Evolutionary conservation across 1,284 basidiomycete genomes (phyloP).

Genomic region (Trichosporon sp.): DNA sequence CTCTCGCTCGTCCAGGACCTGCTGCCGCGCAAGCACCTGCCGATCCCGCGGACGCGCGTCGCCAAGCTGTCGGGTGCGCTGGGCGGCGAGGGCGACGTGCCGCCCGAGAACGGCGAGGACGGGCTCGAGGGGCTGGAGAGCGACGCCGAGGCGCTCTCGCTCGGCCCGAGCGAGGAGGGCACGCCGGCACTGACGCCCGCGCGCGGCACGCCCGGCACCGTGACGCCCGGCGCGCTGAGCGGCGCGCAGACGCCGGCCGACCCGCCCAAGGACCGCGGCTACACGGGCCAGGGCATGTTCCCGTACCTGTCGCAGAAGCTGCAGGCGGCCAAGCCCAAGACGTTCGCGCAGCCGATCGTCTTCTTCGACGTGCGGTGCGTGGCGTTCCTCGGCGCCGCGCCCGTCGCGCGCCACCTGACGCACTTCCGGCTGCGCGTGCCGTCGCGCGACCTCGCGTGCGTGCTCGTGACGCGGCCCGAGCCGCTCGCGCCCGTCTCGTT

Average conservation of each 20-base stretch:
- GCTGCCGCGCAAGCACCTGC: slow-evolving; percentile 42
- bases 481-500: not conserved
- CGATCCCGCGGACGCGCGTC: slow-evolving; percentile 28
- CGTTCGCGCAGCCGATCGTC: slow-evolving; percentile 51
- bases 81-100: not conserved
- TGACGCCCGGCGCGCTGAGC: slow-evolving; percentile 28
- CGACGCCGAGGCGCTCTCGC: slow-evolving; percentile 18
- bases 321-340: slow-evolving; percentile 38
- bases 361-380: slow-evolving; percentile 51
- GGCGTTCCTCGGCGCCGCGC: slow-evolving; percentile 41
- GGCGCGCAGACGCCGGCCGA: slow-evolving; percentile 20
- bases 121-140: not conserved
- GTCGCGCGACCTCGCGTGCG: slow-evolving; percentile 41
- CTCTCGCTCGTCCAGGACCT: slow-evolving; percentile 49
- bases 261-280: slow-evolving; percentile 28
- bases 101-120: not conserved
- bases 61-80: slow-evolving; percentile 10
- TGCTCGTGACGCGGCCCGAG: slow-evolving; percentile 32
- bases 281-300: slow-evolving; percentile 49
- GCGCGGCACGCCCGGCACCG: not conserved
- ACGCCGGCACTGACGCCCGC: slow-evolving; percentile 4
- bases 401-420: slow-evolving; percentile 40
- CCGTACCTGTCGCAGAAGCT: slow-evolving; percentile 43
- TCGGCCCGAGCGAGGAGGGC: slow-evolving; percentile 5
- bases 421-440: slow-evolving; percentile 49